These are phyloP conservation scores for Zychaea mexicana DNA, from an alignment of 371 early-diverging fungal genomes.

Conservation along the genomic window DNA sequence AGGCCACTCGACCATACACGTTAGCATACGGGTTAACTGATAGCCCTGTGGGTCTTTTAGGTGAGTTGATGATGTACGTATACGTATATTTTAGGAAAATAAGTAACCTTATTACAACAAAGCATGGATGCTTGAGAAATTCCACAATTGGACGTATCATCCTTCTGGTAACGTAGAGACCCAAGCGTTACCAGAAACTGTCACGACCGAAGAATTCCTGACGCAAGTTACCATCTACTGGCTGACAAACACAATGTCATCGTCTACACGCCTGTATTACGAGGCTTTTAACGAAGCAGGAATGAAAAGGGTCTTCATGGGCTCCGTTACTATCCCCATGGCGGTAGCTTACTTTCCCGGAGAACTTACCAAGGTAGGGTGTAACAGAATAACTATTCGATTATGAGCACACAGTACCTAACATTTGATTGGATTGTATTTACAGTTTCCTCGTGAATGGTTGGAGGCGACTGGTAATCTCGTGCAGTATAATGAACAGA, in stretches of 20 bases:
- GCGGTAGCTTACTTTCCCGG: slow-evolving; percentile 61
- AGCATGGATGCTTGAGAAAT: slow-evolving; percentile 72
- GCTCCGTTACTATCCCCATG: slow-evolving; percentile 37
- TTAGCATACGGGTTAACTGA: slow-evolving; percentile 60
- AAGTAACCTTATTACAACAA: too few species aligned
- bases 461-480: slow-evolving; percentile 35
- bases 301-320: not conserved
- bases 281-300: slow-evolving; percentile 27
- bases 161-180: slow-evolving; percentile 24
- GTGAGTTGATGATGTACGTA: too few species aligned
- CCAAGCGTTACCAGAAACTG: slow-evolving; percentile 44
- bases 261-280: slow-evolving; percentile 68
- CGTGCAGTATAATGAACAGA: slow-evolving; percentile 27
- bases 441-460: slow-evolving; percentile 66
- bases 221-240: slow-evolving; percentile 66
- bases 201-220: slow-evolving; percentile 54
- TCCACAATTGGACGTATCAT: slow-evolving; percentile 56
- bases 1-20: slow-evolving; percentile 60
- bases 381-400: not conserved
- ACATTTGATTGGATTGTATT: not conserved
- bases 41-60: slow-evolving; percentile 59
- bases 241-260: slow-evolving; percentile 63
- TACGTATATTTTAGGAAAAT: too few species aligned
- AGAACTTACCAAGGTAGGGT: slow-evolving; percentile 58
- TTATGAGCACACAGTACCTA: not conserved